A percentile compares a stretch with the other conserved stretches of the same genome.
phyloP scores from a whole-genome alignment of 768 basidiomycete genomes.

The Dentipellis fragilis region DNA sequence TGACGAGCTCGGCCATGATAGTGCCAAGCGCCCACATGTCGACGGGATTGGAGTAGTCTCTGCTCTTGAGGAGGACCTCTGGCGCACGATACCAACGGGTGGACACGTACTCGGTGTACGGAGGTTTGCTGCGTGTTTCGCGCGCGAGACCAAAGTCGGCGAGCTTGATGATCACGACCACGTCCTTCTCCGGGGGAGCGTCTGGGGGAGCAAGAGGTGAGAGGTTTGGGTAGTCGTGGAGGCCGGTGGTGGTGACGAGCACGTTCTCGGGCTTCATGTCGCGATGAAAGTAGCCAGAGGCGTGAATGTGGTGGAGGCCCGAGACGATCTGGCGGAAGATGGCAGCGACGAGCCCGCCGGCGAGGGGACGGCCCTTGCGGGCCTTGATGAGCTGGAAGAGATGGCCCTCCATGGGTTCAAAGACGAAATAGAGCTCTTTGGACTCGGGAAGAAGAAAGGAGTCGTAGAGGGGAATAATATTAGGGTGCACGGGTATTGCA shows the following conservation, averaged over 20 bases:
- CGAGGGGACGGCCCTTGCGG: slow-evolving; percentile 87
- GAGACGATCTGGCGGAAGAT: slow-evolving; percentile 88
- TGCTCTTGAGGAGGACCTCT: slow-evolving; percentile 85
- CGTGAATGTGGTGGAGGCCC: slow-evolving; percentile 89
- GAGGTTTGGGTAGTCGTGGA: slow-evolving; percentile 82
- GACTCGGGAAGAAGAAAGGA: slow-evolving; percentile 94
- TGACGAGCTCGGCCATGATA: slow-evolving; percentile 95
- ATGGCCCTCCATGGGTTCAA: slow-evolving; percentile 99
- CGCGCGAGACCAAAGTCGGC: slow-evolving; percentile 97
- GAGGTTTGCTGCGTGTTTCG: slow-evolving; percentile 78
- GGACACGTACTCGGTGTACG: slow-evolving; percentile 97
- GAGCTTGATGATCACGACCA: slow-evolving; percentile 92
- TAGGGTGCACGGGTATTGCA: slow-evolving; percentile 88
- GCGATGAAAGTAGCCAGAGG: slow-evolving; percentile 92
- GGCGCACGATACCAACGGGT: slow-evolving; percentile 99
- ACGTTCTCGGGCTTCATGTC: slow-evolving; percentile 99
- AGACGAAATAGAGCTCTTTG: slow-evolving; percentile 97
- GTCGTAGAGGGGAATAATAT: slow-evolving; percentile 98
- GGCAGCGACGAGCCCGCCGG: slow-evolving; percentile 92
- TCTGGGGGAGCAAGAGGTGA: slow-evolving; percentile 57
- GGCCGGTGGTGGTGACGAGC: slow-evolving; percentile 93
- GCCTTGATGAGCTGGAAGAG: slow-evolving; percentile 98
- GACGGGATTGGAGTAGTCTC: slow-evolving; percentile 92
- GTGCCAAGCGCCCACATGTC: slow-evolving; percentile 99
- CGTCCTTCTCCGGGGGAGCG: slow-evolving; percentile 78